Evolutionary conservation across 2,329 filamentous ascomycete genomes (phyloP).

Genomic region (Ascochyta pisi): DNA sequence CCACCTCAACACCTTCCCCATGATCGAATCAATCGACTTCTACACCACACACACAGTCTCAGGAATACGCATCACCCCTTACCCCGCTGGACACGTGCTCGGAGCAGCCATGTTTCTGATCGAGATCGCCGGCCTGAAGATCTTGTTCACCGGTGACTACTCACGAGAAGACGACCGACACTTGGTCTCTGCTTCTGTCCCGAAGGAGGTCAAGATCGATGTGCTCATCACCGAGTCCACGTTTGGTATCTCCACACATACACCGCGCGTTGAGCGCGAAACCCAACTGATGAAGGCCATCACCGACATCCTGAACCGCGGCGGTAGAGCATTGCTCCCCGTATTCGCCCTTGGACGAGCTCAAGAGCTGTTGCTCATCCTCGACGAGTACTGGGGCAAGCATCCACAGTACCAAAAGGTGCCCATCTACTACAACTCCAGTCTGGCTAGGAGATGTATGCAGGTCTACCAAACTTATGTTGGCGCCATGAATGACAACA

Average conservation of each 20-base stretch:
- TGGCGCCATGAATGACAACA: conserved; percentile 98
- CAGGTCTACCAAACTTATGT: conserved; percentile 98
- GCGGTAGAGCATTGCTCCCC: conserved; percentile 90
- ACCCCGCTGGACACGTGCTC: conserved; percentile 96
- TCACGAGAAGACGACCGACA: conserved; percentile 94
- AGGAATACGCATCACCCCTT: conserved; percentile 94
- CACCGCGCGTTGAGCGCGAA: conserved; percentile 88
- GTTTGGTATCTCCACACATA: conserved; percentile 93
- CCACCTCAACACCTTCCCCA: conserved; percentile 88
- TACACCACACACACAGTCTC: conserved; percentile 97
- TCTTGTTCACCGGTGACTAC: conserved; percentile 98
- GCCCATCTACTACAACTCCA: conserved; percentile 97
- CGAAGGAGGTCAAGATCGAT: conserved; percentile 87
- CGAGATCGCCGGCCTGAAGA: conserved; percentile 94
- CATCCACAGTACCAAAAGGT: conserved; percentile 87
- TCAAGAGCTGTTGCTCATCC: conserved; percentile 89
- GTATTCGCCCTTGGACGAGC: conserved; percentile 94
- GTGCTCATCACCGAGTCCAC: conserved; percentile 98
- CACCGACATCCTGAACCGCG: conserved; percentile 86
- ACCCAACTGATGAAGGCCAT: conserved; percentile 95
- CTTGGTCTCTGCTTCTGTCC: conserved; percentile 91
- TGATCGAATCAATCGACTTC: conserved; percentile 97
- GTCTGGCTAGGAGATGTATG: conserved; percentile 96
- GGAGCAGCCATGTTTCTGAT: conserved; percentile 98
- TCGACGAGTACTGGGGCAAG: conserved; percentile 96